Conservation (phyloP, 257 asterid species). For the Anisodus tanguticus region DNA sequence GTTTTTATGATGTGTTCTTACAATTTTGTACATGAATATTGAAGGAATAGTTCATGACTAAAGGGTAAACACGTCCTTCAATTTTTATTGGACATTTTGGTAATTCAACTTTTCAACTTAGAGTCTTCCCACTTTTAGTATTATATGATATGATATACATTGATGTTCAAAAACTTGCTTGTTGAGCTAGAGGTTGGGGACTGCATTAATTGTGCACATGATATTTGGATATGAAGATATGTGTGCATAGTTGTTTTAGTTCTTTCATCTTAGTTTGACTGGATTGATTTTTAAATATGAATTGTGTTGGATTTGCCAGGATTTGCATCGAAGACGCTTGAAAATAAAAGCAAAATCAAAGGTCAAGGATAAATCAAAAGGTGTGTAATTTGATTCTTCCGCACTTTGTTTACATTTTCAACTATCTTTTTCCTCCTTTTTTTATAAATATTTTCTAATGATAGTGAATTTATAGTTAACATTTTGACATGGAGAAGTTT, state of each 20-base stretch:
- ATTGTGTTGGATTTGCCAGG: constrained; percentile 46
- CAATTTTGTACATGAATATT: too few species aligned
- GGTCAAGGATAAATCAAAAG: constrained; percentile 56
- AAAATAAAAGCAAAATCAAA: constrained; percentile 74
- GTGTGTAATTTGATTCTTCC: constrained; percentile 39
- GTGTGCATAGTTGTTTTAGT: neutral
- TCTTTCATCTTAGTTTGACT: neutral
- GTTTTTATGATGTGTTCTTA: too few species aligned
- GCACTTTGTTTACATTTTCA: neutral
- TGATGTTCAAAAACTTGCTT: neutral
- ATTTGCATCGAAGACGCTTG: constrained; percentile 78
- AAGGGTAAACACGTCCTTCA: too few species aligned
- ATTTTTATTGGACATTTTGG: too few species aligned
- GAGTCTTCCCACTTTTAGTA: too few species aligned
- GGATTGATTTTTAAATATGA: neutral
- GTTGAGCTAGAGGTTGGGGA: neutral
- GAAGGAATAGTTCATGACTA: too few species aligned
- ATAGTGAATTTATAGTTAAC: neutral
- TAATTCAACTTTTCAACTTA: too few species aligned
- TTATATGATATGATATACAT: too few species aligned
- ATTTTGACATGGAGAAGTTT: constrained; percentile 28
- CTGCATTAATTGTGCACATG: neutral
- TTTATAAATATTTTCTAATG: neutral
- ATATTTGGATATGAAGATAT: neutral
- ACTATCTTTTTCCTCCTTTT: neutral